Evolutionary conservation across 176 grass and related monocot species (phyloP).

Genomic region (Musa itinerans): DNA sequence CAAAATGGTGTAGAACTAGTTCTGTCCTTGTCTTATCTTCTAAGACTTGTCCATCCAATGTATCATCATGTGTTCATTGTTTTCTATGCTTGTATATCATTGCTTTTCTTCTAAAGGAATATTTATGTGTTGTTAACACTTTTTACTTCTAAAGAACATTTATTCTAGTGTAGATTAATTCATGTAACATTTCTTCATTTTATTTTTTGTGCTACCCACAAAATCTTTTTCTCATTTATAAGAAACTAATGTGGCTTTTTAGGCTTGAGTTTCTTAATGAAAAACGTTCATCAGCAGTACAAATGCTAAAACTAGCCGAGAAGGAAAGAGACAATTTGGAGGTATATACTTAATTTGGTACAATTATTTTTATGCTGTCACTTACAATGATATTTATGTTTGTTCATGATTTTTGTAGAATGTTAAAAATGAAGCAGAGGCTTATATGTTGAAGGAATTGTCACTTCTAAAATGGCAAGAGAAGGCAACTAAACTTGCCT

Average conservation of each 20-base stretch:
- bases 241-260: slow-evolving; percentile 12
- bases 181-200: neutral
- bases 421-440: slow-evolving; percentile 94
- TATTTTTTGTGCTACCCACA: slow-evolving; percentile 16
- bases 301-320: slow-evolving; percentile 93
- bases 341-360: slow-evolving; percentile 24
- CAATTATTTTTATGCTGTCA: neutral
- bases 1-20: too few relatives aligned
- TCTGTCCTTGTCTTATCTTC: too few relatives aligned
- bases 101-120: too few relatives aligned
- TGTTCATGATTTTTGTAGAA: slow-evolving; percentile 33
- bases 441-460: slow-evolving; percentile 92
- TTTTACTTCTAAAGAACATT: too few relatives aligned
- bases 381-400: slow-evolving; percentile 1
- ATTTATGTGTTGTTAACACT: too few relatives aligned
- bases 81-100: too few relatives aligned
- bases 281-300: slow-evolving; percentile 60
- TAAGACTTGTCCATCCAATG: too few relatives aligned
- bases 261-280: slow-evolving; percentile 91
- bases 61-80: too few relatives aligned
- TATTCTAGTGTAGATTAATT: too few relatives aligned
- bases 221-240: slow-evolving; percentile 20
- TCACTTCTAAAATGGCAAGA: slow-evolving; percentile 91
- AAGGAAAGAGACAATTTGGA: slow-evolving; percentile 95
- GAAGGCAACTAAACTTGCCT: slow-evolving; percentile 62